A percentile compares a stretch with the other conserved stretches of the same genome.
phyloP scores from a whole-genome alignment of 345 rosid species.

The Xanthoceras sorbifolium region DNA sequence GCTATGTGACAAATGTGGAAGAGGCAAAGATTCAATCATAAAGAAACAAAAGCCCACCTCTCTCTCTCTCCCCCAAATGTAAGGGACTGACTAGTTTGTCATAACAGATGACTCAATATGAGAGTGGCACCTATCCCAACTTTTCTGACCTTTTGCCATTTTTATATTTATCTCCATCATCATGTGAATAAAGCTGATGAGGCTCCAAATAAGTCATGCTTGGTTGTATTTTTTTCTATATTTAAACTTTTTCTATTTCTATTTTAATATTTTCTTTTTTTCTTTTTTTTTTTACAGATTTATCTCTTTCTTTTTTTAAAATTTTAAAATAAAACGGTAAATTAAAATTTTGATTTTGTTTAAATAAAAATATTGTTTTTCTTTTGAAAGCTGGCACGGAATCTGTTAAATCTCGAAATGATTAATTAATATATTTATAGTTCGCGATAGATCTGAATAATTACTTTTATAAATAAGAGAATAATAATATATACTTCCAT shows the following conservation, averaged over 20 bases:
- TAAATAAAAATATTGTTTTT: too few relatives aligned
- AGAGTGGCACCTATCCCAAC: conserved; percentile 20
- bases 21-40: not conserved
- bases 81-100: conserved; percentile 12
- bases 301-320: not conserved
- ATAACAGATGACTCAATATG: not conserved
- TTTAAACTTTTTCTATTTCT: not conserved
- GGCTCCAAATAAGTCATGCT: conserved; percentile 27
- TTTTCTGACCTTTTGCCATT: conserved; percentile 13
- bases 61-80: conserved; percentile 17
- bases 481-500: too few relatives aligned
- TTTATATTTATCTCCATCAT: conserved; percentile 3
- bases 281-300: not conserved
- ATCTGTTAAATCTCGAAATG: too few relatives aligned
- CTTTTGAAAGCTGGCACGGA: too few relatives aligned
- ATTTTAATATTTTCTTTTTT: not conserved
- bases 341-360: too few relatives aligned
- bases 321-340: not conserved
- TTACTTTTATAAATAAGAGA: too few relatives aligned
- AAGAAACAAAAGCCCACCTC: not conserved
- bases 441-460: too few relatives aligned
- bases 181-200: conserved; percentile 31
- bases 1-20: conserved; percentile 24
- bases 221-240: not conserved
- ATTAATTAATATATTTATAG: too few relatives aligned